These are phyloP conservation scores for Zoysia pacifica DNA, from an alignment of 176 grass and related monocot species.

Conservation along the genomic window DNA sequence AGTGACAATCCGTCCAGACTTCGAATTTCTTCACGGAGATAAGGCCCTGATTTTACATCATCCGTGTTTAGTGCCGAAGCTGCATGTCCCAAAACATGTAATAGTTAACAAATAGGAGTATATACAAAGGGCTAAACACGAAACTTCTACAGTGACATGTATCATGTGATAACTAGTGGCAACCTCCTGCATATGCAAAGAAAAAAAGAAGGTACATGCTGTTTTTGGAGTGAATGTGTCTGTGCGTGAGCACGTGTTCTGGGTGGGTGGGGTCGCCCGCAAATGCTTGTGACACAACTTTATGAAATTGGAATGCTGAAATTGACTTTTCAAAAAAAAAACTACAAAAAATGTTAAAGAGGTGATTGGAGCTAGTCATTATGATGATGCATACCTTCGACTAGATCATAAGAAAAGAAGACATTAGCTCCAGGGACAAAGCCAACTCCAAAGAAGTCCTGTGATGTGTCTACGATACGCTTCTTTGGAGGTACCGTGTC, in stretches of 20 bases:
- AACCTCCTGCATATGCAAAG: too few relatives aligned
- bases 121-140: slow-evolving; percentile 9
- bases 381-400: slow-evolving; percentile 59
- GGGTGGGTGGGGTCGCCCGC: neutral
- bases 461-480: slow-evolving; percentile 71
- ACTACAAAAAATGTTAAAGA: neutral
- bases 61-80: slow-evolving; percentile 59
- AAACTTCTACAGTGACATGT: neutral
- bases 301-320: neutral
- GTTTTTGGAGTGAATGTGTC: too few relatives aligned
- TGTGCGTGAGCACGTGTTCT: neutral
- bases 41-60: slow-evolving; percentile 64
- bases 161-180: neutral
- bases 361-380: slow-evolving; percentile 5
- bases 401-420: slow-evolving; percentile 86
- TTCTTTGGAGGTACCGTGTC: slow-evolving; percentile 96
- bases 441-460: slow-evolving; percentile 77
- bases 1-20: slow-evolving; percentile 73
- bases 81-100: slow-evolving; percentile 49
- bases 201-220: neutral
- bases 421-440: slow-evolving; percentile 95
- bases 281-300: slow-evolving; percentile 1
- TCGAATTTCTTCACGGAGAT: slow-evolving; percentile 78
- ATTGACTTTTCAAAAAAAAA: neutral
- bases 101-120: slow-evolving; percentile 2